A percentile compares a stretch with the other conserved stretches of the same genome.
phyloP scores from a whole-genome alignment of 2,329 filamentous ascomycete species.

The Paecilomyces dactylethromorphus region DNA sequence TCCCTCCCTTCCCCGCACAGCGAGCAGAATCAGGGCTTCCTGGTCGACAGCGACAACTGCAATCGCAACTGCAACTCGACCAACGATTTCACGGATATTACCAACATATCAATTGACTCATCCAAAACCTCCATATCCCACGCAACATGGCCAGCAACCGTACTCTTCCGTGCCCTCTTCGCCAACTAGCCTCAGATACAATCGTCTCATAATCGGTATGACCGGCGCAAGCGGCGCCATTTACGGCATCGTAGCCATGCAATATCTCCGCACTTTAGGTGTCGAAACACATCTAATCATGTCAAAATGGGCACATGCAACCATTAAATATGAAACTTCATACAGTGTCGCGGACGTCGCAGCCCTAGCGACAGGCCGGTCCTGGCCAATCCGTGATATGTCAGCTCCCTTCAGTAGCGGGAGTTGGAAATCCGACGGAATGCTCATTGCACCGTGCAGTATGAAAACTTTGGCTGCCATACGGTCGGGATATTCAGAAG shows the following conservation, averaged over 20 bases:
- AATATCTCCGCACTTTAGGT: conserved; percentile 13
- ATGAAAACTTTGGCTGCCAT: conserved; percentile 41
- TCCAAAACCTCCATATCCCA: not conserved
- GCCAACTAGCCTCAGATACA: not conserved
- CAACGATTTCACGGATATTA: not conserved
- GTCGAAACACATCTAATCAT: conserved; percentile 22
- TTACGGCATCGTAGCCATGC: conserved; percentile 18
- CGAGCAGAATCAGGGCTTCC: not conserved
- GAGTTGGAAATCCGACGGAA: conserved; percentile 26
- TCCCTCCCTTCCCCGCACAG: not conserved
- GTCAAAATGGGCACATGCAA: conserved; percentile 22
- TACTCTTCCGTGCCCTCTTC: not conserved
- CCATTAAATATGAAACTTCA: conserved; percentile 13
- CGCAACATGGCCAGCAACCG: not conserved
- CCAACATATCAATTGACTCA: not conserved
- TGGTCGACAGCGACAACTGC: not conserved
- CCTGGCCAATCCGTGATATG: conserved; percentile 17
- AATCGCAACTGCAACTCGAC: not conserved
- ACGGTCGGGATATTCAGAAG: conserved; percentile 31
- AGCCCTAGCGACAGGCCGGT: conserved; percentile 4
- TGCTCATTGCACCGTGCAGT: conserved; percentile 40
- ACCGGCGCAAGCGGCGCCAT: conserved; percentile 26
- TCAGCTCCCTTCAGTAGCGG: conserved; percentile 17
- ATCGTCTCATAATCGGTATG: conserved; percentile 18
- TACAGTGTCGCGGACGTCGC: conserved; percentile 4